Evolutionary conservation across 371 early-diverging fungal genomes (phyloP).

Genomic region (Mucor velutinosus): DNA sequence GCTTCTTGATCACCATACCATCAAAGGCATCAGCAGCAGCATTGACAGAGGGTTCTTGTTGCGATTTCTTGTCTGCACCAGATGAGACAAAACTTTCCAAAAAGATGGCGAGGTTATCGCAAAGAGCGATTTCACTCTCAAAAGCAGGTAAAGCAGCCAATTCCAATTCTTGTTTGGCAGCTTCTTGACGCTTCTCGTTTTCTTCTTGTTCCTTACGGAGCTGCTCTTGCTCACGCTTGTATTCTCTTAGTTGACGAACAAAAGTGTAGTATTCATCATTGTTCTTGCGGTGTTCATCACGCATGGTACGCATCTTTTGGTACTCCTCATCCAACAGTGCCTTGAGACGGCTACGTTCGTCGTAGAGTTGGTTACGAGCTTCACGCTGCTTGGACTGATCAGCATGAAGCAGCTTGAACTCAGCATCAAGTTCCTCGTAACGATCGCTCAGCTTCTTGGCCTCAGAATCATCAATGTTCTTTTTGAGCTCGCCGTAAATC

Average conservation of each 20-base stretch:
- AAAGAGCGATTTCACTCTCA: constrained; percentile 80
- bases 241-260: constrained; percentile 76
- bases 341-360: constrained; percentile 76
- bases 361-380: constrained; percentile 70
- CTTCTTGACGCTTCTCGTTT: constrained; percentile 61
- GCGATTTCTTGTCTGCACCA: constrained; percentile 32
- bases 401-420: constrained; percentile 69
- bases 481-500: constrained; percentile 66
- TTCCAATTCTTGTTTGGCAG: constrained; percentile 78
- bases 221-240: constrained; percentile 66
- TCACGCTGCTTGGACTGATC: constrained; percentile 65
- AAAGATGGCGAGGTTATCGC: constrained; percentile 77
- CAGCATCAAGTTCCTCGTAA: constrained; percentile 65
- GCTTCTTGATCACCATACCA: constrained; percentile 68
- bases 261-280: constrained; percentile 78
- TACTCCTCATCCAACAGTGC: constrained; percentile 74
- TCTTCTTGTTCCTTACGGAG: constrained; percentile 71
- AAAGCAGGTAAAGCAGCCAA: constrained; percentile 90
- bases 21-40: constrained; percentile 49
- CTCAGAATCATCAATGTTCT: constrained; percentile 67
- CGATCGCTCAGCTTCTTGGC: constrained; percentile 67
- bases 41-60: constrained; percentile 13
- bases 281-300: constrained; percentile 72
- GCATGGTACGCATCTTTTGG: constrained; percentile 65
- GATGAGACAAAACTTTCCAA: constrained; percentile 52